Percentiles rank a stretch among this genome's conserved stretches.
Evolutionary conservation across 225 moss, liverwort and hornwort species (phyloP).

Genomic region (Sphagnum contortum): DNA sequence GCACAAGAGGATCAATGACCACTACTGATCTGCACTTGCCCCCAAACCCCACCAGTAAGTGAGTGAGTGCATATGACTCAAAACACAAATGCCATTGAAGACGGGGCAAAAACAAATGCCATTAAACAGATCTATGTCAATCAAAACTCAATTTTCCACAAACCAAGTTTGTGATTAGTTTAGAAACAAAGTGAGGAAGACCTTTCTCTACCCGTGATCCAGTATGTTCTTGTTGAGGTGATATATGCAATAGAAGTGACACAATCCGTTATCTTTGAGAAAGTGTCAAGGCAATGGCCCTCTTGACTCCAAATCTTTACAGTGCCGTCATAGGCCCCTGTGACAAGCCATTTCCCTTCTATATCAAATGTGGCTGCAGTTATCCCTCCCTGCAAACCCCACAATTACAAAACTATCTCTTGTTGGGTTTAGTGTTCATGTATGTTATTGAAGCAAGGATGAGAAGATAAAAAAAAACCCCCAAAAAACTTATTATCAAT

Average conservation of each 20-base stretch:
- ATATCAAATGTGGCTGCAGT: conserved; percentile 51
- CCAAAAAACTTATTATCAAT: too few relatives aligned
- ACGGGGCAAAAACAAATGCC: too few relatives aligned
- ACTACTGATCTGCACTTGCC: conserved; percentile 32
- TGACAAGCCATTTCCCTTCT: conserved; percentile 56
- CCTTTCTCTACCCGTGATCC: conserved; percentile 56
- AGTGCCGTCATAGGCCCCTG: conserved; percentile 67
- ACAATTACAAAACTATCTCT: neutral
- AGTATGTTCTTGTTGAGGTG: conserved; percentile 53
- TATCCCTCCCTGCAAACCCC: conserved; percentile 46
- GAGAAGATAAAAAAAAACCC: neutral
- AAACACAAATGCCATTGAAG: too few relatives aligned
- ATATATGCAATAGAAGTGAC: conserved; percentile 68
- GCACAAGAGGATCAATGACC: conserved; percentile 56
- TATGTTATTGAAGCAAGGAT: neutral
- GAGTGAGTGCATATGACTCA: too few relatives aligned
- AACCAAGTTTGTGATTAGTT: too few relatives aligned
- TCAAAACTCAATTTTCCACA: too few relatives aligned
- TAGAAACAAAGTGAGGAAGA: neutral
- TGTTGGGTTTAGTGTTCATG: neutral
- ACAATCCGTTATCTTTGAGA: conserved; percentile 42
- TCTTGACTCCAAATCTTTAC: conserved; percentile 74
- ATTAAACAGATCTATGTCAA: too few relatives aligned
- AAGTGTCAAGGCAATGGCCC: conserved; percentile 63
- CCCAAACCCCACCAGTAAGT: too few relatives aligned